phyloP scores from a whole-genome alignment of 768 basidiomycete species.

The Porphyrellus cyaneotinctus region DNA sequence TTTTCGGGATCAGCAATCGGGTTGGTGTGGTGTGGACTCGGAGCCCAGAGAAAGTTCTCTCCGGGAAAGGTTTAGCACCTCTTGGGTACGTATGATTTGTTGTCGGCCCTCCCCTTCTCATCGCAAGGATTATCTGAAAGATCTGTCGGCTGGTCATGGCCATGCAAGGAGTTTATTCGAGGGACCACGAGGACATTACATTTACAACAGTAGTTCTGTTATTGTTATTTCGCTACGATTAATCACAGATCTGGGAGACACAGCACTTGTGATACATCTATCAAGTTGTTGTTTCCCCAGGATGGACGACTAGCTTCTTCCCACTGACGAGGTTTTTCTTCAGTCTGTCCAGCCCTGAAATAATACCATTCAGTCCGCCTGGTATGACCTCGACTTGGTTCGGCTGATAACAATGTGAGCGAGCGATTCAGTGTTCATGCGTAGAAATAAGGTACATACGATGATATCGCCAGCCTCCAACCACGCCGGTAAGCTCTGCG shows the following conservation, averaged over 20 bases:
- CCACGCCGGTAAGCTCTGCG: conserved; percentile 7
- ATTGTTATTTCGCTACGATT: neutral
- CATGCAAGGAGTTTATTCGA: no score
- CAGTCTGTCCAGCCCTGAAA: conserved; percentile 31
- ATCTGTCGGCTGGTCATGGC: no score
- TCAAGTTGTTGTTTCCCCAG: conserved; percentile 27
- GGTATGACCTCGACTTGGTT: conserved; percentile 29
- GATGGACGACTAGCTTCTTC: conserved; percentile 24
- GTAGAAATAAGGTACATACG: neutral
- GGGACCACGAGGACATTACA: neutral
- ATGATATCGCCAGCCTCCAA: conserved; percentile 16
- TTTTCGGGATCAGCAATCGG: no score
- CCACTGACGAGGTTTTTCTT: conserved; percentile 37
- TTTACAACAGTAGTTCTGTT: neutral
- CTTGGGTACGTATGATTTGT: no score
- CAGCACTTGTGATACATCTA: neutral
- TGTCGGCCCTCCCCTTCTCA: no score
- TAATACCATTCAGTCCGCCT: conserved; percentile 36
- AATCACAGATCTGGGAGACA: neutral
- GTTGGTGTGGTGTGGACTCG: no score
- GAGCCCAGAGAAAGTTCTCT: no score
- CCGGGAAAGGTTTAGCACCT: no score
- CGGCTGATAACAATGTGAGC: conserved; percentile 6
- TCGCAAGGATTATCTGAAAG: no score
- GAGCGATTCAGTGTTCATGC: neutral